Percentiles rank a stretch among this genome's conserved stretches.
phyloP scores from a whole-genome alignment of 305 asterid species.

The Ilex paraguariensis region DNA sequence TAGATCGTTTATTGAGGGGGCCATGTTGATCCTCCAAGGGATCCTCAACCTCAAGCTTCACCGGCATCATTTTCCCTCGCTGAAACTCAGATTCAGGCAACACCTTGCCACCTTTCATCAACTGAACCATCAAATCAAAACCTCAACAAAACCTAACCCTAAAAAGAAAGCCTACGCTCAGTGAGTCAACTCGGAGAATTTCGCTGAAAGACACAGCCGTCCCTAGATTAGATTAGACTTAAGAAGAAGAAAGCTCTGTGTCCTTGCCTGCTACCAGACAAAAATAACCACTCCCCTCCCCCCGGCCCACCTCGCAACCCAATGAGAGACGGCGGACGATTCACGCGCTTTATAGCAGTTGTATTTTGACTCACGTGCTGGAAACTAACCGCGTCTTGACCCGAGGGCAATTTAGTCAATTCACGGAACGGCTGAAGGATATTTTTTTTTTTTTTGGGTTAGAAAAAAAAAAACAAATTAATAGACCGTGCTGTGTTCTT shows the following conservation, averaged over 20 bases:
- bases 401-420: too few relatives aligned
- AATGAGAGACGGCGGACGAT: too few relatives aligned
- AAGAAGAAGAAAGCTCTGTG: not conserved
- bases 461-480: too few relatives aligned
- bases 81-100: conserved; percentile 25
- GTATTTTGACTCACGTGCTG: too few relatives aligned
- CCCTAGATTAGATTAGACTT: not conserved
- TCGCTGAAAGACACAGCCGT: not conserved
- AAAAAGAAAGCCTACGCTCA: conserved; percentile 4
- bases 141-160: not conserved
- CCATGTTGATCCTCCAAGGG: conserved; percentile 59
- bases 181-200: conserved; percentile 13
- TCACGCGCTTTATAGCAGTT: too few relatives aligned
- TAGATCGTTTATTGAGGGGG: conserved; percentile 65
- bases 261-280: not conserved
- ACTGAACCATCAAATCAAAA: conserved; percentile 44
- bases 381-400: too few relatives aligned
- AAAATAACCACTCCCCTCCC: too few relatives aligned
- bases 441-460: too few relatives aligned
- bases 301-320: too few relatives aligned
- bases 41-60: conserved; percentile 74
- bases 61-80: conserved; percentile 37
- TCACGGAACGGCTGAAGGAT: too few relatives aligned
- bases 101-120: conserved; percentile 53
- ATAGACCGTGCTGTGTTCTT: too few relatives aligned